Evolutionary conservation across 495 filamentous ascomycete genomes (phyloP), one percentile per base, ranked within the genome.

Genomic region (Pyronema omphalodes): DNA sequence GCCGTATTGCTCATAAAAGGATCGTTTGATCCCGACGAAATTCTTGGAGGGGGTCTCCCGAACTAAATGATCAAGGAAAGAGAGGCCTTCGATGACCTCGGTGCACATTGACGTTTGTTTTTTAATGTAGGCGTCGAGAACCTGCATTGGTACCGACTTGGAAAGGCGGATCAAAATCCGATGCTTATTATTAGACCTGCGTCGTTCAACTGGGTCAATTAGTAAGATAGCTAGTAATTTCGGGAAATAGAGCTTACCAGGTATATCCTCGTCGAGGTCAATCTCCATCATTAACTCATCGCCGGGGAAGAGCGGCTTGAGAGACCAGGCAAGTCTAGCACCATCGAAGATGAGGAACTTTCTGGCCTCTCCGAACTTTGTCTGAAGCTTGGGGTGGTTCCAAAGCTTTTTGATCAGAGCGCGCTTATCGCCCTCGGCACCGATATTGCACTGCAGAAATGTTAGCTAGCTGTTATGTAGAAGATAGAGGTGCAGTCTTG

Each of bases 21-120:
- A 82, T 18, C 86, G 82, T 65, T 83, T 87, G 61, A 93, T 78
- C 0, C 74, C 69, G 0, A 76, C 73, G 60, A 80, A 80, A 6
- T 70, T 66, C 56, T 74, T 70, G 0, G 78, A 78, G 0, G 91
- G 86, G 1, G 63, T 68, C 67, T 93, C 80, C 9, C 89, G 86
- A 37, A 98, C 67, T 15, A 86, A 69, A 63, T 98, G 91, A 57
- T 98, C 89, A 2, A 96, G 70, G 67, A 94, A 93, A 65, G 83
- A 94, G 57, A 95, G 76, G 43, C 83, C 79, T 61, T 93, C 83
- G 12, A 93, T 69, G 29, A 87, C 75, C 9, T 69, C 57, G 33
- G 75, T 75, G 55, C 85, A 74, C 63, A 82, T 82, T 0, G 67
- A 59, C 23, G 70, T 70, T 9, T 74, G 68, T 3, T 76, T 74